Evolutionary conservation across 2,329 filamentous ascomycete species (phyloP), one percentile per base, ranked within the genome.

Genomic region (Aspergillus hortae): DNA sequence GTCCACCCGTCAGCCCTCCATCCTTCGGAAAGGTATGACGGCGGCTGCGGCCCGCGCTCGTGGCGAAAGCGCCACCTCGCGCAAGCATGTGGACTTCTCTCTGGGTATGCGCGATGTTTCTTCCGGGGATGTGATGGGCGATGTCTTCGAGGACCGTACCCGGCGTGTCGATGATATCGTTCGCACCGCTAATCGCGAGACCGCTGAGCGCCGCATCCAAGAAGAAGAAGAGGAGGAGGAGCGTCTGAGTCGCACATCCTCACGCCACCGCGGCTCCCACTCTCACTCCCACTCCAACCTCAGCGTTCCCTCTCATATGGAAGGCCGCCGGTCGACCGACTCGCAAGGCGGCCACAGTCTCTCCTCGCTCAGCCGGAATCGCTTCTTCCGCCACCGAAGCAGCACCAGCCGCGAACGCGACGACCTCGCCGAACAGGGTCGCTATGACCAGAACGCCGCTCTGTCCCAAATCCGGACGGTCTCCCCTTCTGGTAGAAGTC

Each of bases 51-150:
- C 62, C n/a, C 77, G 82, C 10, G 67, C 74, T 33, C 79, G 82
- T 7, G 79, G 78, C 30, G 82, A 86, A 57, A 82, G 83, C 0
- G 69, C 83, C 7, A 76, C 80, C 1, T 73, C 77, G 9, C 82
- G 84, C 74, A 83, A 82, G 49, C 82, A 84, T 25, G 84, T 88
- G 27, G 86, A 89, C 64, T 89, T 89, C 68, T 88, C 85, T 1
- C 75, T 88, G 2, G 86, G 86, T 27, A 86, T 87, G 79, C 77
- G 74, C 32, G 78, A 80, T 42, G 74, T 86, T 38, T 77, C 78
- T 3, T 76, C 80, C 1, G 76, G 75, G 30, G 84, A 87, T 56
- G 72, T 84, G 42, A 78, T 81, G 54, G 83, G 82, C 43, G 86
- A 89, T 61, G 80, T 88, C 1, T 86, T 84, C 62, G 82, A 85